Evolutionary conservation across 2,329 filamentous ascomycete genomes (phyloP), one percentile per base, ranked within the genome.

Genomic region (Massarina eburnea): DNA sequence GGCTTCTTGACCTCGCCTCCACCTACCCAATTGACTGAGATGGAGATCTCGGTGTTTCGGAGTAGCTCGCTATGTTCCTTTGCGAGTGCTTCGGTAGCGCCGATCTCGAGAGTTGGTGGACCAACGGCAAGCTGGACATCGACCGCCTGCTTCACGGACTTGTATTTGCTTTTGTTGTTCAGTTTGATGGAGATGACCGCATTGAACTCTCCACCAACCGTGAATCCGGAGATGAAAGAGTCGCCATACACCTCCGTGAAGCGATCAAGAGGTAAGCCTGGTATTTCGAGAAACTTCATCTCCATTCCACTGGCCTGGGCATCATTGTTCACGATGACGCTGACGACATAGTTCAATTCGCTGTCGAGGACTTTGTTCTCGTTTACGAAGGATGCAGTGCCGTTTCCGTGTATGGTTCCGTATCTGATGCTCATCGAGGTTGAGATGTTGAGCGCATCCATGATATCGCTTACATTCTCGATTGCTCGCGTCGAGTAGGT

Each of bases 361-460:
- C 56, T 60, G 30, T 64, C 61, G 12, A 65, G 58, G 10, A 65
- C 61, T 38, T 62, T 63, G 39, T 44, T 57, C 35, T 65, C 61
- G 43, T 65, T 65, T 2, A 65, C 61, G 43, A 65, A 65, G 1
- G 57, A 59, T 1, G 60, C 60, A 34, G 56, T 61, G 2, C 59
- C 60, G 45, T 64, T 64, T n/a, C 60, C 60, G 39, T 68, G 64
- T 37, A 71, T 66, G 6, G 61, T 68, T 2, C 67, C 69, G 43
- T 69, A 67, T 43, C 70, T 71, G 39, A 73, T 71, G 4, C 66
- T 66, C 45, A 64, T 60, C 8, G 64, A 64, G 4, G 67, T 64
- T 1, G 67, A 70, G 21, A 72, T 70, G 49, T 71, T 72, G 37
- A 72, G 61, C 4, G 66, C 62, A 46, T 72, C 67, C 45, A 69